Evolutionary conservation across 2,329 filamentous ascomycete species (phyloP).

Genomic region (Aspergillus candidus): DNA sequence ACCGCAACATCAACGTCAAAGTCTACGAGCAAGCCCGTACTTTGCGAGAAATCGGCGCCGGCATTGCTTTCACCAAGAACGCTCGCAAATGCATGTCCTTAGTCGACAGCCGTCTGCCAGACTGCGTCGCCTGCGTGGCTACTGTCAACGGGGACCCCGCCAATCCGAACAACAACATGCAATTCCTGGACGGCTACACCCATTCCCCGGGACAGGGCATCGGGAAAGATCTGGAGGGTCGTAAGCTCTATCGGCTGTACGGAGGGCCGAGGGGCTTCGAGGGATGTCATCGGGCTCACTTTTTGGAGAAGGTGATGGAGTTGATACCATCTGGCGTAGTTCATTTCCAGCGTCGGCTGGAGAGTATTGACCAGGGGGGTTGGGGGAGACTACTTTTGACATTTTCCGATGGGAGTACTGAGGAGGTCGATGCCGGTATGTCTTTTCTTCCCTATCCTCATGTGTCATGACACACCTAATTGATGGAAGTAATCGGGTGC

Average conservation of each 20-base stretch:
- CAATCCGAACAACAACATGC: constrained; percentile 15
- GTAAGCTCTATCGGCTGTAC: constrained; percentile 14
- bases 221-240: constrained; percentile 2
- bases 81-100: constrained; percentile 17
- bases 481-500: constrained; percentile 45
- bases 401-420: constrained; percentile 43
- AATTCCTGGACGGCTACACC: constrained; percentile 22
- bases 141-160: constrained; percentile 8
- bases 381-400: constrained; percentile 23
- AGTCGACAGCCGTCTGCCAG: constrained; percentile 13
- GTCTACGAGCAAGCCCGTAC: constrained; percentile 23
- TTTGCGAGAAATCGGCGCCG: constrained; percentile 22
- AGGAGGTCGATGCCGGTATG: constrained; percentile 35
- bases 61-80: constrained; percentile 19
- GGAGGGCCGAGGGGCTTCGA: constrained; percentile 15
- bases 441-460: neutral
- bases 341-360: constrained; percentile 32
- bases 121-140: constrained; percentile 11
- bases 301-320: constrained; percentile 38
- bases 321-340: constrained; percentile 35
- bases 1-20: constrained; percentile 14
- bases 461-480: constrained; percentile 5
- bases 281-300: constrained; percentile 35
- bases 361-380: constrained; percentile 21
- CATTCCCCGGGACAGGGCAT: constrained; percentile 6